phyloP scores from a whole-genome alignment of 2,329 filamentous ascomycete genomes.

The Aspergillus persii region DNA sequence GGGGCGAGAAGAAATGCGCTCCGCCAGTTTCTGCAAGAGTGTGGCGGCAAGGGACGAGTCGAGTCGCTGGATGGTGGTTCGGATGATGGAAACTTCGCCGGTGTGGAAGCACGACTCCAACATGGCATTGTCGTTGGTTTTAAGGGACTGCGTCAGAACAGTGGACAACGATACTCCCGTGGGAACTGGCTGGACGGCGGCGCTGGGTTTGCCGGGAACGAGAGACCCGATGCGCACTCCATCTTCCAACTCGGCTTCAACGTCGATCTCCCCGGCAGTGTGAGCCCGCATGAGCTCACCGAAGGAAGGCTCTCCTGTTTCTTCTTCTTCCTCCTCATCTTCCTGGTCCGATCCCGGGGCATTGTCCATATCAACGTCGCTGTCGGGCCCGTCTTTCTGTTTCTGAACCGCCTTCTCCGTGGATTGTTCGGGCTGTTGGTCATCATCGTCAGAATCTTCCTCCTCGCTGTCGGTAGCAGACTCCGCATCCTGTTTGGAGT shows the following conservation, averaged over 20 bases:
- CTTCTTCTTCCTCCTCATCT: constrained; percentile 40
- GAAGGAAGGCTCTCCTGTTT: constrained; percentile 66
- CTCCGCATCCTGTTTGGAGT: constrained; percentile 36
- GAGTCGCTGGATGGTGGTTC: constrained; percentile 84
- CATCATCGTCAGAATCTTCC: constrained; percentile 22
- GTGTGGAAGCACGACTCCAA: constrained; percentile 90
- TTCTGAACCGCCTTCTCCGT: constrained; percentile 18
- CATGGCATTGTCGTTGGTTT: constrained; percentile 83
- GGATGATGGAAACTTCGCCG: constrained; percentile 72
- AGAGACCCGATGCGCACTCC: constrained; percentile 43
- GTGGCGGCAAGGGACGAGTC: constrained; percentile 78
- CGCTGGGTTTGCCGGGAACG: constrained; percentile 46
- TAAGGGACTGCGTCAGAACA: constrained; percentile 88
- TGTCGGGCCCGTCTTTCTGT: constrained; percentile 15
- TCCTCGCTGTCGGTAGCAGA: constrained; percentile 26
- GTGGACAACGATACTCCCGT: constrained; percentile 81
- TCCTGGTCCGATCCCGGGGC: constrained; percentile 32
- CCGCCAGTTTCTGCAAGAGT: constrained; percentile 79
- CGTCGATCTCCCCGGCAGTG: constrained; percentile 72
- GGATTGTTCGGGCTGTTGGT: constrained; percentile 18
- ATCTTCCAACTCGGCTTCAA: constrained; percentile 53
- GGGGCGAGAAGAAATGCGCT: constrained; percentile 80
- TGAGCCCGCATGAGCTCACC: constrained; percentile 76
- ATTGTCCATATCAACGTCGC: constrained; percentile 34
- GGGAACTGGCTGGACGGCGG: constrained; percentile 56